Conservation (phyloP, 2,329 filamentous ascomycete species). For the Acephala macrosclerotiorum region DNA sequence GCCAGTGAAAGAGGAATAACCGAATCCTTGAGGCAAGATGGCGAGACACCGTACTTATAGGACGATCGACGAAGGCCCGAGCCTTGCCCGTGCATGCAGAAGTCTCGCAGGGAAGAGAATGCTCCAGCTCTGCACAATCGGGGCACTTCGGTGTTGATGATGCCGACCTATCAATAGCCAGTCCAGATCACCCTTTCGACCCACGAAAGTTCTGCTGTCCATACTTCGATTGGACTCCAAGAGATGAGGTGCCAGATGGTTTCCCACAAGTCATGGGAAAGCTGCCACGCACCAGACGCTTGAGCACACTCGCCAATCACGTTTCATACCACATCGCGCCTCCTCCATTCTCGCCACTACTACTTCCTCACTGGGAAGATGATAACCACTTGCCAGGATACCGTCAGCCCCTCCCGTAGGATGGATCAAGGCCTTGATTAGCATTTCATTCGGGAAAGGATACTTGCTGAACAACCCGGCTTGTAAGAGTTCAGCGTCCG, state of each 20-base stretch:
- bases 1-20: neutral
- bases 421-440: neutral
- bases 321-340: neutral
- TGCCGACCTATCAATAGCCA: neutral
- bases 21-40: neutral
- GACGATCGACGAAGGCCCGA: neutral
- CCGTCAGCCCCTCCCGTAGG: neutral
- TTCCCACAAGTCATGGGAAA: neutral
- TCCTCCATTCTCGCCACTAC: too few relatives aligned
- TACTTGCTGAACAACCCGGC: neutral
- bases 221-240: neutral
- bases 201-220: neutral
- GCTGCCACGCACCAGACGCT: neutral
- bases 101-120: neutral
- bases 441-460: neutral
- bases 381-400: neutral
- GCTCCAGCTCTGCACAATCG: neutral
- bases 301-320: neutral
- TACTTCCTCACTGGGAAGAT: too few relatives aligned
- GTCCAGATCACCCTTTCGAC: neutral
- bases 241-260: neutral
- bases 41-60: slow-evolving; percentile 3
- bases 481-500: too few relatives aligned
- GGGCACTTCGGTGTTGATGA: neutral
- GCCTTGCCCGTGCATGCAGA: slow-evolving; percentile 7